These are phyloP conservation scores for Rheum nobile DNA, from an alignment of 148 eudicot species.

Conservation along the genomic window DNA sequence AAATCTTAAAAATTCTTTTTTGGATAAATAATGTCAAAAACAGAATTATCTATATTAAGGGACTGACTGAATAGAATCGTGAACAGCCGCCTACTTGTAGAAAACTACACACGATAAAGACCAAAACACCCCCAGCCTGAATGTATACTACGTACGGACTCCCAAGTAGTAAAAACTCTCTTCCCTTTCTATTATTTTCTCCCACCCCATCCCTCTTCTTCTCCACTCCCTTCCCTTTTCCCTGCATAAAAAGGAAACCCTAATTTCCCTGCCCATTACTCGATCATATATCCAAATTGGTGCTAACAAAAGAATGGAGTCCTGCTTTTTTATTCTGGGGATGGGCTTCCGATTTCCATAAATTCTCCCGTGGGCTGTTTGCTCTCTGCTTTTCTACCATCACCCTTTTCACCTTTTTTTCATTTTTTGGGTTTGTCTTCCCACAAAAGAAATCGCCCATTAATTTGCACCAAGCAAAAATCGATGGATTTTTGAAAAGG, in stretches of 20 bases:
- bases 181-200: too few relatives aligned
- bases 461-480: not conserved
- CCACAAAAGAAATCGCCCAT: not conserved
- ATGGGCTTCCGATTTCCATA: not conserved
- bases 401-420: not conserved
- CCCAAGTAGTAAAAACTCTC: too few relatives aligned
- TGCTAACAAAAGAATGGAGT: not conserved
- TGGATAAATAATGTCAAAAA: too few relatives aligned
- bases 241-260: not conserved
- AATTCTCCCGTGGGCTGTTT: slow-evolving; percentile 3
- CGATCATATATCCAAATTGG: not conserved
- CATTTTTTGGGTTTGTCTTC: not conserved
- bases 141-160: too few relatives aligned
- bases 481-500: not conserved
- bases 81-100: slow-evolving; percentile 10
- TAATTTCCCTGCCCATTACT: not conserved
- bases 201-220: not conserved
- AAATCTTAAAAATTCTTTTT: too few relatives aligned
- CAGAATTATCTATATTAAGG: too few relatives aligned
- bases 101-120: not conserved
- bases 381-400: not conserved
- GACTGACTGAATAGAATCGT: not conserved
- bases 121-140: not conserved
- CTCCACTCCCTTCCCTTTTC: not conserved
- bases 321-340: not conserved